Conservation (phyloP, 768 basidiomycete genomes). For the Phlebiopsis flavidoalba region DNA sequence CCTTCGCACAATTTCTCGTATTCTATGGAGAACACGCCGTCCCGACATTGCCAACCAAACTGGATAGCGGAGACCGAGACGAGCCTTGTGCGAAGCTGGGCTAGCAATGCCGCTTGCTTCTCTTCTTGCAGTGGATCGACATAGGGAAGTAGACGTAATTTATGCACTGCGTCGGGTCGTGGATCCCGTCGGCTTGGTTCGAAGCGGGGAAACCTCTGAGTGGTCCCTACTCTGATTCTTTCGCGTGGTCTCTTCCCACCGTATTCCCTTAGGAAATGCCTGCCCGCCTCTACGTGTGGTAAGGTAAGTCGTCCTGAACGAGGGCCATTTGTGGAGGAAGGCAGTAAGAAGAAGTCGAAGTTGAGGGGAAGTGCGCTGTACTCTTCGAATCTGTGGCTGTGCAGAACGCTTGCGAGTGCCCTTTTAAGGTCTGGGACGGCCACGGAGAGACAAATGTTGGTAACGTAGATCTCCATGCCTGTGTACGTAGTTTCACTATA, state of each 20-base stretch:
- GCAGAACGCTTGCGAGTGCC: conserved; percentile 41
- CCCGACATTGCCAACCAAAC: conserved; percentile 62
- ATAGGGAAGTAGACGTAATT: conserved; percentile 16
- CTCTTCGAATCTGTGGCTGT: conserved; percentile 33
- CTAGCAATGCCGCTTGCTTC: neutral
- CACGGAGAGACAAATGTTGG: conserved; percentile 18
- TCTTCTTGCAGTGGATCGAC: conserved; percentile 5
- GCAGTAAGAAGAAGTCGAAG: conserved; percentile 48
- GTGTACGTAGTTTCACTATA: neutral
- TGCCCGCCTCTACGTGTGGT: conserved; percentile 34
- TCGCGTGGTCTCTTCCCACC: conserved; percentile 15
- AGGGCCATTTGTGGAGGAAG: conserved; percentile 17
- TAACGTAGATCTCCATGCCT: conserved; percentile 31
- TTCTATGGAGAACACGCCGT: conserved; percentile 52
- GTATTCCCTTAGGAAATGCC: conserved; percentile 38
- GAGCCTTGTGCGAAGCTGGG: neutral
- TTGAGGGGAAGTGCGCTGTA: conserved; percentile 35
- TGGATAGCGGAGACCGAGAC: conserved; percentile 35
- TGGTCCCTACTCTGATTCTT: conserved; percentile 23
- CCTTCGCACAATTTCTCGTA: conserved; percentile 36
- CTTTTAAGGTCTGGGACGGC: conserved; percentile 14
- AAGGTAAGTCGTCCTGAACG: conserved; percentile 32
- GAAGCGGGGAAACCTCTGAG: conserved; percentile 24
- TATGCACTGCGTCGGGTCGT: conserved; percentile 30
- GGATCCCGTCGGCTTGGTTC: conserved; percentile 11